Evolutionary conservation across 2,329 filamentous ascomycete genomes (phyloP), one percentile per base, ranked within the genome.

Genomic region (Tolypocladium guangdongense): DNA sequence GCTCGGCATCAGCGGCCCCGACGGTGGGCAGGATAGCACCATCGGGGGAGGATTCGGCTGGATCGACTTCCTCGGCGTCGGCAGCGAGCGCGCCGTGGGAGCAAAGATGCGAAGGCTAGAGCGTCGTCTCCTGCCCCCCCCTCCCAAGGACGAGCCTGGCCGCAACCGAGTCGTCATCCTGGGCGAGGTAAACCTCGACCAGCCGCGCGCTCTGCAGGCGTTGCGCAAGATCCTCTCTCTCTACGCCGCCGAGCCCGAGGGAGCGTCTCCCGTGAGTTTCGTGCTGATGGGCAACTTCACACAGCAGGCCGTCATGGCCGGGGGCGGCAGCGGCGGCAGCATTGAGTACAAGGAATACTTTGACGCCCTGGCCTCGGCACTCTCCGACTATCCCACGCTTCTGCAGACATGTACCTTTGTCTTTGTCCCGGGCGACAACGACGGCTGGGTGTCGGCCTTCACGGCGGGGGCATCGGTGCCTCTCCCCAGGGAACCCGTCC

Each of bases 271-370:
- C 0, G 78, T 95, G 62, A 79, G 83, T 1, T 92, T 97, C 63
- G 75, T 96, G 46, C 71, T 99, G 7, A 83, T 89, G 48, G 93
- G 93, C 38, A 95, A 93, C 68, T 97, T 99, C 62, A 78, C 80
- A 20, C 74, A 77, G 52, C 75, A 84, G 52, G 80, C 83, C 33
- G 78, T 86, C 58, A 83, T 86, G 73, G 80, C 82, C 7, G 76
- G 81, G 32, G 85, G 87, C 52, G 82, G 83, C 30, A 85, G 83
- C 38, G 85, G 86, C 24, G 88, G 89, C 38, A 92, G 88, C 68
- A 91, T 97, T 60, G 90, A 95, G 71, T 97, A 96, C 74, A 97
- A 97, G 73, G 93, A 97, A 70, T 86, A 88, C 66, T 96, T 97
- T 67, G 90, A 99, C 70, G 82, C 84, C 10, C 79, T 99, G 14